Conservation (phyloP, 768 basidiomycete species). For the Coprinopsis marcescibilis region DNA sequence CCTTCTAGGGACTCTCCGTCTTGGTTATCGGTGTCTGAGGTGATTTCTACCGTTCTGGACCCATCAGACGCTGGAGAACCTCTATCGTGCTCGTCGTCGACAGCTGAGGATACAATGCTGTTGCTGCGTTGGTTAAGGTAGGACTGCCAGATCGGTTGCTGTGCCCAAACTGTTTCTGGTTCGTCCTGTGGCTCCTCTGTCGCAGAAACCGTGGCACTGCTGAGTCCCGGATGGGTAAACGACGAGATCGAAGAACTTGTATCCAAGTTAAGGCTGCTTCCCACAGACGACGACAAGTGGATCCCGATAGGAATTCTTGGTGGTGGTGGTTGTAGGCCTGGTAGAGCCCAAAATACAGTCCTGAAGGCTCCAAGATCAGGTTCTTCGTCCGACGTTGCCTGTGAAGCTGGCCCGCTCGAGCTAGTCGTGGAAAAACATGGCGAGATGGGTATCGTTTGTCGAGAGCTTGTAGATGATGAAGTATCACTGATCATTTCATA, state of each 20-base stretch:
- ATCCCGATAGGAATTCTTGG: constrained; percentile 24
- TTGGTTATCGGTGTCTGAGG: constrained; percentile 22
- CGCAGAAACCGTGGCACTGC: constrained; percentile 17
- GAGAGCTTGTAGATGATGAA: constrained; percentile 6
- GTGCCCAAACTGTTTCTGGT: constrained; percentile 63
- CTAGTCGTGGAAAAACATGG: constrained; percentile 3
- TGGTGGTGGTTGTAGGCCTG: constrained; percentile 45
- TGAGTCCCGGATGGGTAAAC: constrained; percentile 23
- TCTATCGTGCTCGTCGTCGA: constrained; percentile 14
- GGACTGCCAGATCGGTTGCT: constrained; percentile 40
- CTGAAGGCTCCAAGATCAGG: constrained; percentile 73
- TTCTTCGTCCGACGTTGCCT: constrained; percentile 51
- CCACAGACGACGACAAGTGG: constrained; percentile 12
- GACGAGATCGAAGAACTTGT: constrained; percentile 16
- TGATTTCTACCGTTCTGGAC: constrained; percentile 34
- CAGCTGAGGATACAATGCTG: constrained; percentile 20
- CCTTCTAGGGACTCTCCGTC: constrained; percentile 18
- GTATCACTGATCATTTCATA: constrained; percentile 1
- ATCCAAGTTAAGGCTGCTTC: background rate
- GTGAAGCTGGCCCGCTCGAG: constrained; percentile 5
- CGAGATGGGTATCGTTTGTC: constrained; percentile 4
- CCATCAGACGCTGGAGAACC: constrained; percentile 27
- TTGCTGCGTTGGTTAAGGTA: constrained; percentile 39
- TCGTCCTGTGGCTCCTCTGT: constrained; percentile 14
- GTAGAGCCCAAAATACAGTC: constrained; percentile 62